Conservation (phyloP, 2,329 filamentous ascomycete genomes). For the Penicillium sp. region DNA sequence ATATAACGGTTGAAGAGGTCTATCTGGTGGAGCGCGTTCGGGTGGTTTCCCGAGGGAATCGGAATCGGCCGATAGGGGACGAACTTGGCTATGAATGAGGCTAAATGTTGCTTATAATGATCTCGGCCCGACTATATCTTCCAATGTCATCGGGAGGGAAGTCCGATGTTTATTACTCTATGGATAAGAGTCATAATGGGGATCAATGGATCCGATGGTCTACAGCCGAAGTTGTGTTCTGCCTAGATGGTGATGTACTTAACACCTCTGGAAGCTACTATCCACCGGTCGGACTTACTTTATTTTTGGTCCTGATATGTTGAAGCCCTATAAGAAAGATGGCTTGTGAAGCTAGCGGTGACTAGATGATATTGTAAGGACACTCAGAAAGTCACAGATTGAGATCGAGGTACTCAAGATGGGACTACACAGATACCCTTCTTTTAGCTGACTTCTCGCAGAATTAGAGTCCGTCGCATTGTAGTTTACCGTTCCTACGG, state of each 20-base stretch:
- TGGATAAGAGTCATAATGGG: background rate
- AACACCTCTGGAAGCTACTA: no score
- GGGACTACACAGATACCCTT: no score
- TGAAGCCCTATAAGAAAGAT: no score
- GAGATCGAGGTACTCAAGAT: no score
- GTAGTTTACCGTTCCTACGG: no score
- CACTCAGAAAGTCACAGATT: no score
- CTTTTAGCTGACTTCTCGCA: no score
- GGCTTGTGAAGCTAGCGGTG: no score
- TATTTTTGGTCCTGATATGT: no score
- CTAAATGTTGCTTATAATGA: background rate
- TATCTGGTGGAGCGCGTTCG: slow-evolving; percentile 9
- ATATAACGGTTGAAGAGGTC: background rate
- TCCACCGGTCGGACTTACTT: background rate
- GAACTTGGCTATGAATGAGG: background rate
- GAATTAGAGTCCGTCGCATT: no score
- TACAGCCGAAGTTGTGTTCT: background rate
- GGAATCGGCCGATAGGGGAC: slow-evolving; percentile 25
- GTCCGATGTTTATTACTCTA: background rate
- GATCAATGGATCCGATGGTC: background rate
- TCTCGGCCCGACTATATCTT: slow-evolving; percentile 2
- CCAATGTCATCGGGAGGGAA: background rate
- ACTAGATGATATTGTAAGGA: no score
- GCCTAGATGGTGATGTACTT: background rate
- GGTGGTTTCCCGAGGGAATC: slow-evolving; percentile 23